Percentiles rank a stretch among this genome's conserved stretches.
phyloP scores from a whole-genome alignment of 176 grass and related monocot genomes.

The Echinochloa phyllopogon region DNA sequence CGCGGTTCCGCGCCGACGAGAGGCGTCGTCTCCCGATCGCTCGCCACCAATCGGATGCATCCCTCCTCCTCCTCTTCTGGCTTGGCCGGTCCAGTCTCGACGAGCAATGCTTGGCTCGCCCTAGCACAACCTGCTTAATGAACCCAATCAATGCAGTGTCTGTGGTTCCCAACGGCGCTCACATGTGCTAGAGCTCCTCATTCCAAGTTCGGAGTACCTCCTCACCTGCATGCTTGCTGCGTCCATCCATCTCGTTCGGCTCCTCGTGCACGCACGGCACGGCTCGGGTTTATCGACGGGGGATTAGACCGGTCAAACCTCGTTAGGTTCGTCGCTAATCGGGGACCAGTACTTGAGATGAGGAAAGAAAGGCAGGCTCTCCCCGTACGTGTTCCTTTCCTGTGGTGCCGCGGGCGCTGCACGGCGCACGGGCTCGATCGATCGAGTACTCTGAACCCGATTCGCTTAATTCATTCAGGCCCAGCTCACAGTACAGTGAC shows the following conservation, averaged over 20 bases:
- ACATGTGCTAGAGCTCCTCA: conserved; percentile 23
- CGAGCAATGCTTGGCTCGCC: background rate
- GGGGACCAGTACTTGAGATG: conserved; percentile 30
- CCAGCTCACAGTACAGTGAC: background rate
- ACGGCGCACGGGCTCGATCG: background rate
- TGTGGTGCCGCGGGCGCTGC: background rate
- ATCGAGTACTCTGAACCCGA: conserved; percentile 15
- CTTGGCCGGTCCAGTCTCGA: background rate
- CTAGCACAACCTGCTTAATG: background rate
- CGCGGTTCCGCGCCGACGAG: background rate
- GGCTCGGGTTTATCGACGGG: background rate
- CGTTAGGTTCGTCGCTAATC: background rate
- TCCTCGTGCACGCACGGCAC: background rate
- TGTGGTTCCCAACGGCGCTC: conserved; percentile 37
- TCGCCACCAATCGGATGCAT: background rate
- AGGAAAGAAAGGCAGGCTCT: background rate
- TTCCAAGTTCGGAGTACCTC: background rate
- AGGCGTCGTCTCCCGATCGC: background rate
- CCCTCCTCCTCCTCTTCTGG: background rate
- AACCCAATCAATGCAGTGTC: conserved; percentile 32
- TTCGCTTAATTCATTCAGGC: background rate
- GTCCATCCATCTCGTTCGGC: background rate
- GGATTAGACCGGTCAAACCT: conserved; percentile 35
- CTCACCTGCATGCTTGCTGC: background rate
- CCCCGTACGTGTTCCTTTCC: background rate